phyloP scores from a whole-genome alignment of 1,284 basidiomycete genomes.

The Termitomyces sp. region DNA sequence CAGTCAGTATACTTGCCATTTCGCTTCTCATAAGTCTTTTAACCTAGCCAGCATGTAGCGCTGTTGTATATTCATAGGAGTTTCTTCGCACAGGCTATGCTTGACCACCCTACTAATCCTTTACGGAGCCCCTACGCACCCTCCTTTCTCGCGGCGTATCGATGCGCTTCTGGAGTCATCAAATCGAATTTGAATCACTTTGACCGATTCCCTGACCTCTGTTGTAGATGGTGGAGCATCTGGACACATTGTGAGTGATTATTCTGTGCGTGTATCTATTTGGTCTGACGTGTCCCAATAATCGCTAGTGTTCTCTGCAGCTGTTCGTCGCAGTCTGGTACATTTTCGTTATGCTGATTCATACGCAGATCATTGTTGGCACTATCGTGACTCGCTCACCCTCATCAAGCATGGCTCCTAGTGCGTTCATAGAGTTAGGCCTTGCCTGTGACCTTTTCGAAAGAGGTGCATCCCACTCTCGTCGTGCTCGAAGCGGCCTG shows the following conservation, averaged over 20 bases:
- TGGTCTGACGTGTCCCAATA: not conserved
- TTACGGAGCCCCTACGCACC: conserved; percentile 59
- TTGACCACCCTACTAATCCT: conserved; percentile 56
- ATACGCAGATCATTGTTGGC: conserved; percentile 48
- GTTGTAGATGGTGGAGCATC: conserved; percentile 47
- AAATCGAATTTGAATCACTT: conserved; percentile 47
- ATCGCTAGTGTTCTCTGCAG: conserved; percentile 45
- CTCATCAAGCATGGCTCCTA: conserved; percentile 52
- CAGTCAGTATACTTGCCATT: conserved; percentile 27
- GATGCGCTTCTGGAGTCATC: conserved; percentile 55
- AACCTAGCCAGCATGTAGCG: conserved; percentile 26
- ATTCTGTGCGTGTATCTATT: not conserved
- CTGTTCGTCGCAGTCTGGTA: conserved; percentile 32
- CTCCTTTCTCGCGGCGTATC: conserved; percentile 58
- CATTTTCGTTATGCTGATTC: not conserved
- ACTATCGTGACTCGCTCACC: conserved; percentile 52
- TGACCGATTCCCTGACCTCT: conserved; percentile 50
- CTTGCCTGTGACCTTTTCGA: conserved; percentile 52
- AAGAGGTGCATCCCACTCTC: conserved; percentile 42
- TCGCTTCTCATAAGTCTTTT: not conserved
- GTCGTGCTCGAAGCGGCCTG: conserved; percentile 46
- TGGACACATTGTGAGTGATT: conserved; percentile 45
- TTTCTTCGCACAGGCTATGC: conserved; percentile 59
- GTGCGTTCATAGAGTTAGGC: conserved; percentile 52
- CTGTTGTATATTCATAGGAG: conserved; percentile 55